Conservation (phyloP, 352 stramenopile genomes). For the Globisporangium paroecandrum region DNA sequence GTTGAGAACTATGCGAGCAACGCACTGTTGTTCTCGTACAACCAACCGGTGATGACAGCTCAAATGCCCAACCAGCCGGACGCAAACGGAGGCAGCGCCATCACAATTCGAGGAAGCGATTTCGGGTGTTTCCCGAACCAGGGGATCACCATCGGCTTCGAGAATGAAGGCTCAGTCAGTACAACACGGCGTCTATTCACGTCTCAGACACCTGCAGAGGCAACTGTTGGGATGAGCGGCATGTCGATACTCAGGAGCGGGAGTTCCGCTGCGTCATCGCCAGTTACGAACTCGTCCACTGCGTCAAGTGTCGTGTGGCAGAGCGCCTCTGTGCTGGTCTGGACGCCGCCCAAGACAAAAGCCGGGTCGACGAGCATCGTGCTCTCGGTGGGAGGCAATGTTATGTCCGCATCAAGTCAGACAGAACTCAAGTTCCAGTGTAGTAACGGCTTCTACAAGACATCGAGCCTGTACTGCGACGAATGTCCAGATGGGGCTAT, state of each 20-base stretch:
- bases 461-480: slow-evolving; percentile 41
- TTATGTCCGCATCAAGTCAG: slow-evolving; percentile 52
- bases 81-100: slow-evolving; percentile 54
- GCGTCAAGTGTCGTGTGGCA: slow-evolving; percentile 42
- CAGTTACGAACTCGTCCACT: slow-evolving; percentile 6
- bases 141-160: slow-evolving; percentile 48
- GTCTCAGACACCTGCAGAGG: neutral
- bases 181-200: slow-evolving; percentile 2
- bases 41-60: slow-evolving; percentile 46
- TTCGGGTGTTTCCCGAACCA: slow-evolving; percentile 67
- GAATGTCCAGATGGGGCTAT: slow-evolving; percentile 43
- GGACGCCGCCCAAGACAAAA: slow-evolving; percentile 58
- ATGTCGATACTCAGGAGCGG: slow-evolving; percentile 3
- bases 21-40: slow-evolving; percentile 49
- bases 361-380: slow-evolving; percentile 49
- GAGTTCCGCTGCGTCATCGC: slow-evolving; percentile 1
- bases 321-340: slow-evolving; percentile 41
- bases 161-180: slow-evolving; percentile 10
- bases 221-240: neutral
- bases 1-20: slow-evolving; percentile 51
- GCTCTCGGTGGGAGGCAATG: slow-evolving; percentile 54
- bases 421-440: slow-evolving; percentile 66
- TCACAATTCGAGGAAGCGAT: slow-evolving; percentile 59
- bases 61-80: slow-evolving; percentile 69
- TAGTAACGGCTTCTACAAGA: slow-evolving; percentile 52